Percentiles rank a stretch among this genome's conserved stretches.
These are phyloP conservation scores for Gliomastix tumulicola DNA, from an alignment of 2,329 filamentous ascomycete species.

Conservation along the genomic window DNA sequence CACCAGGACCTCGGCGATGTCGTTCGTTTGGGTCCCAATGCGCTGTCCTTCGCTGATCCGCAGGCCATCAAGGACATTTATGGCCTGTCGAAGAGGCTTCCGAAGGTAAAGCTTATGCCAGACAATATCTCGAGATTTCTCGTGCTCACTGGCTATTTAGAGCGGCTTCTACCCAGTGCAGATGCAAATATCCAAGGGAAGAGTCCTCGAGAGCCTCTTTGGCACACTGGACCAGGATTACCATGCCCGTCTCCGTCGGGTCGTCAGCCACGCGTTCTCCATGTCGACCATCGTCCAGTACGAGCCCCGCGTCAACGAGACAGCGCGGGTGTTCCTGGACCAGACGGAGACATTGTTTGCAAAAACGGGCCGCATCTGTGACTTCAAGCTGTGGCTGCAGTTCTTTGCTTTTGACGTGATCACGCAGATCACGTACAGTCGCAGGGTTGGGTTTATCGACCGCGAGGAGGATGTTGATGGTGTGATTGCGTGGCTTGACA, in stretches of 20 bases:
- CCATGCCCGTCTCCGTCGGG: conserved; percentile 67
- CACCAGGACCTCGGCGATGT: conserved; percentile 68
- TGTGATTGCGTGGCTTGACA: conserved; percentile 1
- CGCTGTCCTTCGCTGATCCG: conserved; percentile 66
- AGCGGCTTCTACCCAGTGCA: conserved; percentile 79
- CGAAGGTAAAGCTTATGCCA: conserved; percentile 56
- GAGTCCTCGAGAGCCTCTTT: conserved; percentile 65
- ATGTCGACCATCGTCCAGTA: conserved; percentile 74
- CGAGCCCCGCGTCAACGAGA: conserved; percentile 73
- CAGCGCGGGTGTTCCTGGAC: conserved; percentile 62
- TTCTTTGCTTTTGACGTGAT: conserved; percentile 4
- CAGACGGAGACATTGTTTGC: conserved; percentile 52
- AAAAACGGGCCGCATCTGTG: background rate
- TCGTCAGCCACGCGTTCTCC: conserved; percentile 69
- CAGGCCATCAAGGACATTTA: conserved; percentile 71
- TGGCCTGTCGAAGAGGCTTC: conserved; percentile 72
- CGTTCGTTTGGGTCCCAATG: conserved; percentile 68
- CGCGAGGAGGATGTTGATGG: conserved; percentile 3
- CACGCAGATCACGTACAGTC: conserved; percentile 2
- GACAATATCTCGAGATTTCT: background rate
- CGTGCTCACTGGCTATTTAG: conserved; percentile 24
- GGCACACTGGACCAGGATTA: conserved; percentile 69
- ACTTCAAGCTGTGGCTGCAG: conserved; percentile 3
- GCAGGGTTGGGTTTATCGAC: conserved; percentile 2
- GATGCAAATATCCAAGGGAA: conserved; percentile 62